Conservation (phyloP, 306 rosid species). For the Elaeagnus macrophylla region DNA sequence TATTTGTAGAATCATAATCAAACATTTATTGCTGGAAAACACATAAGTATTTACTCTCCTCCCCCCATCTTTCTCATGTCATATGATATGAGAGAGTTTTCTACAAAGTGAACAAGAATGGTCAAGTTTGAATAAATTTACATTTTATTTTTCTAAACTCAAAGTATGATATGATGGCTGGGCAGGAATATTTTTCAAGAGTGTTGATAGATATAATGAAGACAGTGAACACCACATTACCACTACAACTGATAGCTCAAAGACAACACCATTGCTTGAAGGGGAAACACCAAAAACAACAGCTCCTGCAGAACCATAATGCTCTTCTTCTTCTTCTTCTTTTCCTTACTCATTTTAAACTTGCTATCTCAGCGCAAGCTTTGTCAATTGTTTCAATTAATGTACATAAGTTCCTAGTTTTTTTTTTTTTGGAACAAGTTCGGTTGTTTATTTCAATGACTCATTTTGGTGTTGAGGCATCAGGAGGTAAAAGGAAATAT, state of each 20-base stretch:
- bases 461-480: too few species aligned
- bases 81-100: too few species aligned
- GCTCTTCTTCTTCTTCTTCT: constrained; percentile 1
- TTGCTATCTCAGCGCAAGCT: too few species aligned
- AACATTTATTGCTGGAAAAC: neutral
- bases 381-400: too few species aligned
- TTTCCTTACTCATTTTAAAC: neutral
- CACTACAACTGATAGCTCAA: constrained; percentile 21
- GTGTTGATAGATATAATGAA: constrained; percentile 54
- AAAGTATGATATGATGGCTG: constrained; percentile 1
- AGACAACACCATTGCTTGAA: constrained; percentile 49
- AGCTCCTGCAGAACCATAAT: constrained; percentile 23
- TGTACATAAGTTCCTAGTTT: too few species aligned
- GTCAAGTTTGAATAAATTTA: too few species aligned
- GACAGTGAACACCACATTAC: constrained; percentile 25
- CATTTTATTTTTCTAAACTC: neutral
- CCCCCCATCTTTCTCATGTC: too few species aligned
- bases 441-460: too few species aligned
- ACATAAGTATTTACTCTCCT: too few species aligned
- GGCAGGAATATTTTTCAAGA: constrained; percentile 57
- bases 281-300: constrained; percentile 25
- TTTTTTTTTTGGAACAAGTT: too few species aligned
- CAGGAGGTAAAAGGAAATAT: too few species aligned
- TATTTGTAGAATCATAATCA: neutral
- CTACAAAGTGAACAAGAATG: too few species aligned